Conservation (phyloP, 192 early-diverging fungal genomes). For the Backusella sp. region DNA sequence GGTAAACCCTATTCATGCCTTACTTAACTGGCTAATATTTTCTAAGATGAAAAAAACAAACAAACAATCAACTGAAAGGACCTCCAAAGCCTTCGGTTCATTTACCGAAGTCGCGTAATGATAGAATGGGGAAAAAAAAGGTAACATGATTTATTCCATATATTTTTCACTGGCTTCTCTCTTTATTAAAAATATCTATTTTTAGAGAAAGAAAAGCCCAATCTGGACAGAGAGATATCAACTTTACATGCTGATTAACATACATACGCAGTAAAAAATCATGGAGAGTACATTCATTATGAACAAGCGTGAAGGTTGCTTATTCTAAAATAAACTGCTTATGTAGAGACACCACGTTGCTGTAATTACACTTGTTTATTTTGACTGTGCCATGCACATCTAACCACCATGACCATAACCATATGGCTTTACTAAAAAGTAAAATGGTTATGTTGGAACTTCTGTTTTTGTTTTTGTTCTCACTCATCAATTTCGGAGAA, state of each 20-base stretch:
- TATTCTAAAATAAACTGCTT: neutral
- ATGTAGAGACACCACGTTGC: neutral
- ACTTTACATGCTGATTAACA: neutral
- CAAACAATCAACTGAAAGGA: neutral
- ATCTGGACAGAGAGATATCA: neutral
- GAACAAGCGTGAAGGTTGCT: neutral
- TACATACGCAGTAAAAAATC: neutral
- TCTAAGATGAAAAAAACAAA: neutral
- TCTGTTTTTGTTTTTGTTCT: neutral
- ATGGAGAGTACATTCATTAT: neutral
- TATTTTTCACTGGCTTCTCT: neutral
- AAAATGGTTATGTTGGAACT: neutral
- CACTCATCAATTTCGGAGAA: neutral
- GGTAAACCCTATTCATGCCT: neutral
- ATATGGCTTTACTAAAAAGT: neutral
- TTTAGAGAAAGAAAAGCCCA: neutral
- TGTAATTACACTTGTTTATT: too few species aligned
- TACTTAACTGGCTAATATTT: neutral
- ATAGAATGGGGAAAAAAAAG: neutral
- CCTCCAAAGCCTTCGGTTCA: neutral
- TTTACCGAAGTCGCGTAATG: neutral
- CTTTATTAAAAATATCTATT: constrained; percentile 4
- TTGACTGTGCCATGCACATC: too few species aligned
- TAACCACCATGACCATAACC: neutral
- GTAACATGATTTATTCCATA: neutral